Evolutionary conservation across 2,329 filamentous ascomycete species (phyloP).

Genomic region (Leptographium radiaticola): DNA sequence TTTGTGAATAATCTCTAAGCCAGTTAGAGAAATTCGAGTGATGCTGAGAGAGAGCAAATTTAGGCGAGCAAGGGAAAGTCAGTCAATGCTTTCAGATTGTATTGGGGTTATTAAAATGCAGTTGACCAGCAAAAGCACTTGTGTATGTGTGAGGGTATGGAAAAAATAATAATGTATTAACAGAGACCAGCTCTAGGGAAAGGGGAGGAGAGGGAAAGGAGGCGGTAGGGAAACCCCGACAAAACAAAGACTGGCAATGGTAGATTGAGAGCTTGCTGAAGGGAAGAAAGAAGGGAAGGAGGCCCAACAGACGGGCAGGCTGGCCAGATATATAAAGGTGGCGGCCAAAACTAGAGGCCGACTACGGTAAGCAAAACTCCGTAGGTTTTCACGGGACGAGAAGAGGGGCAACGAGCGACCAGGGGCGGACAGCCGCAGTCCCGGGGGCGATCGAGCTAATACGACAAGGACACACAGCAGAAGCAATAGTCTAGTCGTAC

Average conservation of each 20-base stretch:
- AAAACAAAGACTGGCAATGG: constrained; percentile 42
- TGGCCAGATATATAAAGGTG: constrained; percentile 26
- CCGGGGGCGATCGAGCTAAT: not conserved
- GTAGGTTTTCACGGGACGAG: not conserved
- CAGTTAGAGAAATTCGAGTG: not conserved
- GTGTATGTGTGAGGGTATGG: constrained; percentile 1
- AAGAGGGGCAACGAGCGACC: not conserved
- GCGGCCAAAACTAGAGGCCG: constrained; percentile 19
- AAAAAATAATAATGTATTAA: constrained; percentile 8
- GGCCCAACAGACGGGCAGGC: constrained; percentile 24
- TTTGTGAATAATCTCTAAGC: not conserved
- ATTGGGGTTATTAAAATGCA: constrained; percentile 25
- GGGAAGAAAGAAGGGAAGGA: constrained; percentile 28
- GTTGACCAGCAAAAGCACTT: constrained; percentile 11
- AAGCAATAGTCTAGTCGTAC: too few species aligned
- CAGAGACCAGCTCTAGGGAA: constrained; percentile 24
- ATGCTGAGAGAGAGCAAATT: constrained; percentile 1
- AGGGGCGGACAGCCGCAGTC: constrained; percentile 11
- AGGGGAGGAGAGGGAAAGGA: constrained; percentile 13
- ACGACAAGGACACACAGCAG: too few species aligned
- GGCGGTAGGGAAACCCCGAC: constrained; percentile 23
- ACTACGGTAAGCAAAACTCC: not conserved
- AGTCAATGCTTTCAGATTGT: constrained; percentile 27
- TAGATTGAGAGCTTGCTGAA: constrained; percentile 52
- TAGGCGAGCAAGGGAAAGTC: constrained; percentile 43